Base-by-base conservation (phyloP, 139 green algal species). In the Chlamydomonas incerta region DNA sequence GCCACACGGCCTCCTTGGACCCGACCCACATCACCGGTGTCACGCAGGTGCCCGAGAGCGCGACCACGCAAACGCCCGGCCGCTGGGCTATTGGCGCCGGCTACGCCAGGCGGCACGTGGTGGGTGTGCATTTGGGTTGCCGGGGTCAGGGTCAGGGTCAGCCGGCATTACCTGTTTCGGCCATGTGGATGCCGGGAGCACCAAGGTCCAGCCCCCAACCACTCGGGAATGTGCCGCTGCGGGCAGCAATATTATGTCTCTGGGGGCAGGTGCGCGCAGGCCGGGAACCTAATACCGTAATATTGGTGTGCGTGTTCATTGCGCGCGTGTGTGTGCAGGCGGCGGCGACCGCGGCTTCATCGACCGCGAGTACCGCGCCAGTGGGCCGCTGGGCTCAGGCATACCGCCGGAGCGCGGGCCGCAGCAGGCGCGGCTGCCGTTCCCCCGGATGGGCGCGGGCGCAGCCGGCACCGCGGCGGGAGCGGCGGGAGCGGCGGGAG, bases 41-140 rank as follows among this genome's bases (percentile, higher is more conserved):
- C 47, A 6, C 62, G 35, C 81, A 90, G 81, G 87, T 37, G 33
- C 33, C 21, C 60, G 46, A 0, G 41, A 74, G 21, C 35, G 57
- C 9, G 65, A 94, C 80, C 91, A 94, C 67, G 90, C 84, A 76
- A 93, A 94, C n/a, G 84, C 81, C 0, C 80, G 91, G 34, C 24
- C 28, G 26, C 65, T 65, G 57, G 47, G 28, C 8, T 88, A 85
- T 69, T 89, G 87, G 87, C 46, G 63, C 58, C 55, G 67, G 1
- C 67, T 90, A 1, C 68, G 74, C 1, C 71, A 77, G 34, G 69
- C 60, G 10, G 8, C 8, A 8, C 41, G 41, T 8, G 41, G 41
- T 50, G 8, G 6, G 41, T 50, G 5, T 50, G n/a, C n/a, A n/a
- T n/a, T n/a, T n/a, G n/a, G n/a, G n/a, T n/a, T n/a, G n/a, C n/a